Evolutionary conservation across 805 yeast genomes (phyloP), one percentile per base, ranked within the genome.

Genomic region (Candida sakaeoensis): DNA sequence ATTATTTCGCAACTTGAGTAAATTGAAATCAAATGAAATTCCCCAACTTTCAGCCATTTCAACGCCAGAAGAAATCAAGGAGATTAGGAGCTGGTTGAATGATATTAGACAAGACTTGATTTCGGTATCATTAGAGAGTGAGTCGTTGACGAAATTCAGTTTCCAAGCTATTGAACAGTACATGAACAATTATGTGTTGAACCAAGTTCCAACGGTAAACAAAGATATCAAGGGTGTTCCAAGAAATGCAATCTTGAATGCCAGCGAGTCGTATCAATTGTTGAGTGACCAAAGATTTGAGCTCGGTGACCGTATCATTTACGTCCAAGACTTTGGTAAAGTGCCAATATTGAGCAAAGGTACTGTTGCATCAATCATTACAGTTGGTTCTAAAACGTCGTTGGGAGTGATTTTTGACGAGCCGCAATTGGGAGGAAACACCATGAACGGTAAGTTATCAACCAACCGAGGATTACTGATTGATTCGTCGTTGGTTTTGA

Each of bases 321-420:
- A 86, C 49, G 85, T 88, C 16, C 83, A 84, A 51, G 85, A 82
- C 51, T 79, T 85, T 17, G 98, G 98, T 37, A 88, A 86, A 54
- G 95, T 90, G 12, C 95, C 96, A 19, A 63, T 82, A 41, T 88
- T 84, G 55, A 74, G 86, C 18, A 84, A 84, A 53, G 99, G 99
- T 58, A 89, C 96, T 1, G 95, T 93, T 40, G 83, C 86, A 36
- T 82, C 85, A 7, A 68, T 75, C 41, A 63, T 63, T 17, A 62
- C 75, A 3, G 69, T 78, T 29, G 87, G 86, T 30, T 72, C 78
- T 25, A 77, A 80, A 49, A 72, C 78, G 25, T 75, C 82, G 1
- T 67, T 93, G 41, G 88, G 85, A 47, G 81, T 93, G 37, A 60
- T 93, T 26, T 93, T 91, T 70, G 99, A 93, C 55, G 63, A 74